Base-by-base conservation (phyloP, 2,329 filamentous ascomycete genomes). In the Diplodia seriata region DNA sequence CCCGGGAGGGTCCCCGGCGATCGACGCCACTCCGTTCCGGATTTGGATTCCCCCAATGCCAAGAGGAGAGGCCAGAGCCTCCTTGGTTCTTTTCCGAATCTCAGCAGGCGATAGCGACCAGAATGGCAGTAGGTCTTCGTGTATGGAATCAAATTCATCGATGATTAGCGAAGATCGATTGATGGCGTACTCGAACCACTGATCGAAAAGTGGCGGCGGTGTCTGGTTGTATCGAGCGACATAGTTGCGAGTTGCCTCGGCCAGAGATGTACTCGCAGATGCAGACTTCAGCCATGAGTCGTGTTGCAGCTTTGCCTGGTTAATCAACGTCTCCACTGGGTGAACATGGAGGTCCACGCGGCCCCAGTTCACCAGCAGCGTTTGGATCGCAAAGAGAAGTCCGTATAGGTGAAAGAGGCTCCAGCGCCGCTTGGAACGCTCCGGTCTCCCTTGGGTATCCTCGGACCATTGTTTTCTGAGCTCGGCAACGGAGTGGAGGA, bases 61-160 rank as follows among this genome's bases (percentile, higher is more conserved):
- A 73, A 82, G 84, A 1, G 84, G 83, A 68, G 86, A 83, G 4
- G 83, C 83, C 15, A 85, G 80, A 51, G 87, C 75, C 61, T 84
- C 77, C 70, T 82, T 84, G 3, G 86, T 89, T 61, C 84, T 76
- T 49, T 82, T 74, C 49, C 87, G 80, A 31, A 89, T 79, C 47
- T 83, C 78, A 29, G 79, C 77, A 0, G 87, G 85, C 4, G 78
- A 73, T 31, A 88, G 74, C 3, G 83, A 81, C 56, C 82, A 84
- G 70, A 88, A 89, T 1, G 86, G 86, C 7, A 84, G 76, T 7
- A 89, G 74, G 70, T 89, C 85, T 23, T 83, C 74, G 69, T 87
- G 76, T 18, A 89, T 87, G 70, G 84, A 85, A 75, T 89, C 85
- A 69, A 84, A 89, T 70, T 88, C 85, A 69, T 89, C 87, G 57